phyloP scores from a whole-genome alignment of 1,284 basidiomycete genomes.

The Cryptococcus sp. region DNA sequence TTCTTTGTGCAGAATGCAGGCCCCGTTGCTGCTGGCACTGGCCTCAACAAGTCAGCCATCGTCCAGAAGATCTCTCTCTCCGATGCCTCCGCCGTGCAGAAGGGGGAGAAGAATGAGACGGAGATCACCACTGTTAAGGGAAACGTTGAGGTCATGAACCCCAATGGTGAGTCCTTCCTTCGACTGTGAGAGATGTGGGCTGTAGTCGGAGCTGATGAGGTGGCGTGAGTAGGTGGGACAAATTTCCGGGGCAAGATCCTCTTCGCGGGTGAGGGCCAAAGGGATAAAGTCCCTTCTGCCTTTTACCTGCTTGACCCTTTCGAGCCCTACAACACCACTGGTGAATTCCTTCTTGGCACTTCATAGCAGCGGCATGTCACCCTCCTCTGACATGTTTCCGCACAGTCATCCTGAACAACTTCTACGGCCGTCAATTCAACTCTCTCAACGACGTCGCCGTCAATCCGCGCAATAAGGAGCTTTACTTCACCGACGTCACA shows the following conservation, averaged over 20 bases:
- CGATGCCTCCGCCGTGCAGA: slow-evolving; percentile 50
- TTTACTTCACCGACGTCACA: slow-evolving; percentile 56
- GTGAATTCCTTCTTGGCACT: slow-evolving; percentile 24
- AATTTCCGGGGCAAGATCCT: slow-evolving; percentile 58
- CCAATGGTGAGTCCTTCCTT: slow-evolving; percentile 56
- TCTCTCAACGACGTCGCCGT: slow-evolving; percentile 74
- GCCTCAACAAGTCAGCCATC: slow-evolving; percentile 52
- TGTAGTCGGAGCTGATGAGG: neutral
- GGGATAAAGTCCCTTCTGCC: slow-evolving; percentile 58
- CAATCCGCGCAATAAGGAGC: slow-evolving; percentile 54
- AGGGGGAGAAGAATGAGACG: slow-evolving; percentile 51
- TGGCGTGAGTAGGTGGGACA: slow-evolving; percentile 56
- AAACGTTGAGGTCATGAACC: slow-evolving; percentile 64
- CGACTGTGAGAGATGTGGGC: neutral
- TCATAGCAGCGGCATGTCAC: neutral
- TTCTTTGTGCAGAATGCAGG: slow-evolving; percentile 56
- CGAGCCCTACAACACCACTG: slow-evolving; percentile 60
- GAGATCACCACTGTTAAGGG: slow-evolving; percentile 52
- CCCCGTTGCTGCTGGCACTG: slow-evolving; percentile 48
- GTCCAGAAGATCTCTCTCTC: slow-evolving; percentile 52
- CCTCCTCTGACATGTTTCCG: neutral
- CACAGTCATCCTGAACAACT: slow-evolving; percentile 62
- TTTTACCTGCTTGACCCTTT: slow-evolving; percentile 64
- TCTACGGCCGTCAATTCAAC: slow-evolving; percentile 73
- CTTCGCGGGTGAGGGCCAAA: slow-evolving; percentile 66